Conservation (phyloP, 2,329 filamentous ascomycete genomes). For the Plenodomus biglobosus region DNA sequence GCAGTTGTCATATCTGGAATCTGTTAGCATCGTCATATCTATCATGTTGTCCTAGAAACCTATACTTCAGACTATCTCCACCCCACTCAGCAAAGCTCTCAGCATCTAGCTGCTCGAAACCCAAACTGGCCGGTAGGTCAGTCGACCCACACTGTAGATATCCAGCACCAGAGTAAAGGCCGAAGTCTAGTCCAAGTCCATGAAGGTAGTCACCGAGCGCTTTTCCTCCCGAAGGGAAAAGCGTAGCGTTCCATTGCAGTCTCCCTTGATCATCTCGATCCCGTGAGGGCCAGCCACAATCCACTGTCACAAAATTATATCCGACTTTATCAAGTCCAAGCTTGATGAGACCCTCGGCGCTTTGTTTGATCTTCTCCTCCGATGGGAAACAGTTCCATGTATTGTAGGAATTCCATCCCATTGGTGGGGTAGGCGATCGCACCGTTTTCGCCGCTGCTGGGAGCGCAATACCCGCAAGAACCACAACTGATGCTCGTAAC, state of each 20-base stretch:
- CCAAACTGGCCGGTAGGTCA: constrained; percentile 50
- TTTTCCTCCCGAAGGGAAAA: constrained; percentile 56
- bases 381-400: constrained; percentile 55
- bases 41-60: background rate
- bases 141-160: constrained; percentile 46
- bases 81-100: constrained; percentile 54
- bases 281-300: constrained; percentile 59
- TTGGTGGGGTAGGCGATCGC: constrained; percentile 30
- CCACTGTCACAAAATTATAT: constrained; percentile 59
- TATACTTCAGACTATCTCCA: constrained; percentile 53
- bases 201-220: constrained; percentile 56
- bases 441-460: constrained; percentile 18
- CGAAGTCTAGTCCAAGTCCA: constrained; percentile 53
- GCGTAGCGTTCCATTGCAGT: constrained; percentile 53
- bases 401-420: constrained; percentile 63
- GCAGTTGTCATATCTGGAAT: constrained; percentile 39
- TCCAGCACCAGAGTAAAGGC: constrained; percentile 54
- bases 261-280: constrained; percentile 48
- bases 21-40: constrained; percentile 45
- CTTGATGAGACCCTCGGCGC: constrained; percentile 57
- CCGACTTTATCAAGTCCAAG: constrained; percentile 56
- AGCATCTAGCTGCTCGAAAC: constrained; percentile 61
- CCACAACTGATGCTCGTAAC: constrained; percentile 1
- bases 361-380: constrained; percentile 53
- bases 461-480: constrained; percentile 7